phyloP scores from a whole-genome alignment of 2,329 filamentous ascomycete genomes.

The Alternaria solani region DNA sequence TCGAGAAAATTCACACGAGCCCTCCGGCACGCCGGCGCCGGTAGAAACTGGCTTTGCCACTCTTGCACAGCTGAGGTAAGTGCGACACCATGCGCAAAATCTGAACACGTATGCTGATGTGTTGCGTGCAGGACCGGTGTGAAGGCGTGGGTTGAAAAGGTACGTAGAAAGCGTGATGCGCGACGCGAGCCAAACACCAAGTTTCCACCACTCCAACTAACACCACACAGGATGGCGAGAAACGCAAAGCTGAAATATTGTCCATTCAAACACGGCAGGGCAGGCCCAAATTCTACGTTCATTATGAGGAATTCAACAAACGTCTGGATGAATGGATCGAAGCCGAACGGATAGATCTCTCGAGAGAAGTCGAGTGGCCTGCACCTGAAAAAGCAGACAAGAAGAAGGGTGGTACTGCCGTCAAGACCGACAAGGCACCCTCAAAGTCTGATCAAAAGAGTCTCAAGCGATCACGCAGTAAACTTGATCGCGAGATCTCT shows the following conservation, averaged over 20 bases:
- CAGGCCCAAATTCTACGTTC: slow-evolving; percentile 89
- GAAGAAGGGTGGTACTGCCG: slow-evolving; percentile 73
- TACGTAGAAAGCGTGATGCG: slow-evolving; percentile 46
- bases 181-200: slow-evolving; percentile 9
- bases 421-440: slow-evolving; percentile 49
- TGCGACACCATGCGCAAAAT: slow-evolving; percentile 42
- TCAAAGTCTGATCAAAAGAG: slow-evolving; percentile 58
- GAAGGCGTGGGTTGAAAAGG: slow-evolving; percentile 75
- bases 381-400: slow-evolving; percentile 89
- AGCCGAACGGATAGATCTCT: slow-evolving; percentile 81
- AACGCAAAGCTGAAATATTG: slow-evolving; percentile 94
- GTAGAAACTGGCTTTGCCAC: slow-evolving; percentile 84
- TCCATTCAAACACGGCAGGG: slow-evolving; percentile 91
- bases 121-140: slow-evolving; percentile 65
- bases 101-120: slow-evolving; percentile 40
- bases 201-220: slow-evolving; percentile 18
- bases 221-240: slow-evolving; percentile 72
- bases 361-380: slow-evolving; percentile 95
- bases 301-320: slow-evolving; percentile 99
- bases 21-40: slow-evolving; percentile 63
- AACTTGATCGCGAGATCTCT: slow-evolving; percentile 63
- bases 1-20: slow-evolving; percentile 63
- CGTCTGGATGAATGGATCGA: slow-evolving; percentile 88
- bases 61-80: slow-evolving; percentile 80
- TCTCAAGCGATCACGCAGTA: slow-evolving; percentile 56